These are phyloP conservation scores for Dryadomyces sulphureus DNA, from an alignment of 2,329 filamentous ascomycete species.

Conservation along the genomic window DNA sequence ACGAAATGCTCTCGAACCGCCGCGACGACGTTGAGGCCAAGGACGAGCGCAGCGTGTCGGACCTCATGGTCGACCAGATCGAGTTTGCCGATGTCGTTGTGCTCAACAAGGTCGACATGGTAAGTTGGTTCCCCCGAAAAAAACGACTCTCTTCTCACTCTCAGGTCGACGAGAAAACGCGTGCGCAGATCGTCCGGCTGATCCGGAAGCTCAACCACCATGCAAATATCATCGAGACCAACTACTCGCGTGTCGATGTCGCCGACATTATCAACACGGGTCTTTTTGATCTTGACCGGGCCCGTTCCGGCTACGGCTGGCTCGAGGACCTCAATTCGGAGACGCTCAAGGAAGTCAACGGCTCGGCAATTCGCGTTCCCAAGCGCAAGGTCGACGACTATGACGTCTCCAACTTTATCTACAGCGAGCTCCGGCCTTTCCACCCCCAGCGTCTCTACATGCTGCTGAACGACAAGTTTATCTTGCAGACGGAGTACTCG, in stretches of 20 bases:
- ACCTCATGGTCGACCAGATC: conserved; percentile 64
- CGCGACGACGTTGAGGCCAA: conserved; percentile 47
- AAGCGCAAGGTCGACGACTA: conserved; percentile 63
- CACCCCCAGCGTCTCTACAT: conserved; percentile 31
- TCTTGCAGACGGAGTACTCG: conserved; percentile 30
- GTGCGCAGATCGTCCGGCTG: conserved; percentile 33
- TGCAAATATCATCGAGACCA: conserved; percentile 48
- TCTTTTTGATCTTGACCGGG: conserved; percentile 48
- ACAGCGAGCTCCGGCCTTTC: conserved; percentile 42
- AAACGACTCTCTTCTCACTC: neutral
- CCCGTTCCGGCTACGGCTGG: conserved; percentile 54
- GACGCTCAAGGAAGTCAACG: conserved; percentile 38
- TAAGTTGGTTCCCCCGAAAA: conserved; percentile 15
- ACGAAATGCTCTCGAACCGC: conserved; percentile 50
- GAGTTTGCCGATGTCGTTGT: conserved; percentile 64
- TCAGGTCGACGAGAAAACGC: conserved; percentile 24
- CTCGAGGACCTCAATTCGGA: conserved; percentile 54
- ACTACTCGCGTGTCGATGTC: conserved; percentile 44
- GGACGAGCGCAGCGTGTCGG: conserved; percentile 59
- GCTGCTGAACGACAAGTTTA: conserved; percentile 32
- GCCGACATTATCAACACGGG: conserved; percentile 50
- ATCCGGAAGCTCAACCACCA: conserved; percentile 49
- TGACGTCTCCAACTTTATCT: conserved; percentile 57
- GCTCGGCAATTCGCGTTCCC: conserved; percentile 39
- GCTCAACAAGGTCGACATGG: conserved; percentile 55